A percentile compares a stretch with the other conserved stretches of the same genome.
Conservation (phyloP, 2,329 filamentous ascomycete species). For the Aspergillus persii region DNA sequence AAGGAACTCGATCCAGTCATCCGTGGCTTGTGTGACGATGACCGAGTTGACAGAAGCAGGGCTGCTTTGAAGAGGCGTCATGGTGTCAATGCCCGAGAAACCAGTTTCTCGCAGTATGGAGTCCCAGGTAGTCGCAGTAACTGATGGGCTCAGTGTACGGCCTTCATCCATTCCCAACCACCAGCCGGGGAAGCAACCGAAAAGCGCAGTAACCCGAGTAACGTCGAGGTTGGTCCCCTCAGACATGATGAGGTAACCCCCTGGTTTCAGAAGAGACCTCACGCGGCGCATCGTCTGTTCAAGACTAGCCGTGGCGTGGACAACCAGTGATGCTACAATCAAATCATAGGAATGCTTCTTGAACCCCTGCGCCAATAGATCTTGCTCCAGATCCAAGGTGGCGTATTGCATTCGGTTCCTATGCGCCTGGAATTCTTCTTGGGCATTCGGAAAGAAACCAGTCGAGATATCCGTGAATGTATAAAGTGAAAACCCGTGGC, state of each 20-base stretch:
- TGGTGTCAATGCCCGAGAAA: neutral
- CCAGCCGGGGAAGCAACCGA: neutral
- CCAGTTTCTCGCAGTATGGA: neutral
- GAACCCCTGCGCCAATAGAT: neutral
- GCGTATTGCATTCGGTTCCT: no score
- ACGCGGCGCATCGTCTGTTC: neutral
- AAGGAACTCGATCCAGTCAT: no score
- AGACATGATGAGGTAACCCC: neutral
- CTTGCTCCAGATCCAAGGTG: neutral
- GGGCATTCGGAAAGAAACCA: no score
- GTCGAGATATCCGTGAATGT: no score
- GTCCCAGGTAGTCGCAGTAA: neutral
- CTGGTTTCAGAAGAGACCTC: neutral
- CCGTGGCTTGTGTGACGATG: no score
- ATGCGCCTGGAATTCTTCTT: no score
- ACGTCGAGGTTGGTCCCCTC: neutral
- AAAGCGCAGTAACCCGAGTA: neutral
- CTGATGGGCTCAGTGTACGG: neutral
- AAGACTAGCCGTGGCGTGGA: neutral
- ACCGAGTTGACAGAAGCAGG: no score
- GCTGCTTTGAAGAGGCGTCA: neutral
- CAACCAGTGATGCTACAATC: neutral
- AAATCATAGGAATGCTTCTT: neutral
- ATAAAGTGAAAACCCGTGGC: no score
- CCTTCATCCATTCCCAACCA: neutral